Evolutionary conservation across 495 filamentous ascomycete genomes (phyloP), one percentile per base, ranked within the genome.

Genomic region (Trichoderma orchidacearum): DNA sequence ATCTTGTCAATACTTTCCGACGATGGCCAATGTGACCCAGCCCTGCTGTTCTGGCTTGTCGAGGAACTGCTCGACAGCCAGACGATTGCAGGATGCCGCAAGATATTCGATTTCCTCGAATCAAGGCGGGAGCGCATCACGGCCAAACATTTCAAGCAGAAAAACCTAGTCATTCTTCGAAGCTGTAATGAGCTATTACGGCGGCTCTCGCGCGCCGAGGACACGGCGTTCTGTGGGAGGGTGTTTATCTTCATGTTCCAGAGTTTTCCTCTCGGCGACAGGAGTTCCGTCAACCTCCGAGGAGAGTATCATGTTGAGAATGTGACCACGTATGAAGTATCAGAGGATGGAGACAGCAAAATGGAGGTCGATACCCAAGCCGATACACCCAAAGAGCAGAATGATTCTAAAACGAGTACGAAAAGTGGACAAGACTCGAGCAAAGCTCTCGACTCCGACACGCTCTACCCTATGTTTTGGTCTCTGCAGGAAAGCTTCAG

Each of bases 231-330:
- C 68, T 96, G 91, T 66, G 93, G 93, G 32, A 79, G 92, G 45
- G 91, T 99, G 21, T 95, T 95, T 65, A 95, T 99, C 60, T 99
- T 95, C 64, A 81, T 97, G 57, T 97, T 96, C 68, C 93, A 97
- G 68, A 94, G 88, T 66, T 96, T 97, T 63, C 90, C 93, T 11
- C 76, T 97, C 0, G 90, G 91, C 27, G 93, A 99, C 71, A 92
- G 87, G 63, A 96, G 93, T 66, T 95, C 91, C 1, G 92, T 99
- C 51, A 99, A 99, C 62, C 79, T 96, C 51, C 83, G 94, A 28
- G 93, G 93, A 61, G 93, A 97, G 69, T 99, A 91, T 60, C 94
- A 99, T 63, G 81, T 85, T 18, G 92, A 96, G 62, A 99, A 99
- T 78, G 82, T 93, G 53, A 99, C 93, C 2, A 83, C 80, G 0